Evolutionary conservation across 2,329 filamentous ascomycete species (phyloP).

Genomic region (Xylariales sp.): DNA sequence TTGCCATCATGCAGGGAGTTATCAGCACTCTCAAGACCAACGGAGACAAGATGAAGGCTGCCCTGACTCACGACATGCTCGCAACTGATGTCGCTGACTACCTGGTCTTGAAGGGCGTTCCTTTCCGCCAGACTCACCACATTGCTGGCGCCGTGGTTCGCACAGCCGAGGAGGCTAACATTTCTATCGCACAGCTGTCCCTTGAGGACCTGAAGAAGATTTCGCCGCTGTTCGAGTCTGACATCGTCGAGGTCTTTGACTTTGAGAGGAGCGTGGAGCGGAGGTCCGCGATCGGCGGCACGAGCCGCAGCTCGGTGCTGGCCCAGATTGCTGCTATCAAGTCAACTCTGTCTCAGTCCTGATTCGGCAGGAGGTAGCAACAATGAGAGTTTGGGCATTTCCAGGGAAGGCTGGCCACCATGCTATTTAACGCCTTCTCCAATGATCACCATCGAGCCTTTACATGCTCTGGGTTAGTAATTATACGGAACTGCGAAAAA

Average conservation of each 20-base stretch:
- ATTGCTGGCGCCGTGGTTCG: constrained; percentile 72
- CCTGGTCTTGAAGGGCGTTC: constrained; percentile 65
- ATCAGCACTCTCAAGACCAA: constrained; percentile 67
- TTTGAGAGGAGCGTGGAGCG: constrained; percentile 82
- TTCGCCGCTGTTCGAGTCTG: constrained; percentile 60
- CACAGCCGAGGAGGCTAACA: constrained; percentile 61
- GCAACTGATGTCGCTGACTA: constrained; percentile 69
- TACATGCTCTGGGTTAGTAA: no score
- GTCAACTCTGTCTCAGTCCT: no score
- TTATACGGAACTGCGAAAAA: no score
- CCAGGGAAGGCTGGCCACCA: no score
- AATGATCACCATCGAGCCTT: no score
- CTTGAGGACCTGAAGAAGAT: constrained; percentile 62
- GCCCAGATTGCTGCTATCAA: constrained; percentile 56
- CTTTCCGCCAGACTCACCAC: constrained; percentile 81
- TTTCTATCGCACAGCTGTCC: constrained; percentile 68
- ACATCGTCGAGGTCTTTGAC: constrained; percentile 69
- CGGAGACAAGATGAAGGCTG: constrained; percentile 72
- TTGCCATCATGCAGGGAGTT: constrained; percentile 79
- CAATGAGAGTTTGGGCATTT: no score
- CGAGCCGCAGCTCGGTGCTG: constrained; percentile 63
- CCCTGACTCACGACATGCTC: constrained; percentile 79
- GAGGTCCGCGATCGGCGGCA: constrained; percentile 72
- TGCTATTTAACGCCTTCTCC: no score
- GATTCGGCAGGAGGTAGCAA: no score